A percentile compares a stretch with the other conserved stretches of the same genome.
Conservation (phyloP, 805 yeast genomes). For the Yamadazyma insecticola region DNA sequence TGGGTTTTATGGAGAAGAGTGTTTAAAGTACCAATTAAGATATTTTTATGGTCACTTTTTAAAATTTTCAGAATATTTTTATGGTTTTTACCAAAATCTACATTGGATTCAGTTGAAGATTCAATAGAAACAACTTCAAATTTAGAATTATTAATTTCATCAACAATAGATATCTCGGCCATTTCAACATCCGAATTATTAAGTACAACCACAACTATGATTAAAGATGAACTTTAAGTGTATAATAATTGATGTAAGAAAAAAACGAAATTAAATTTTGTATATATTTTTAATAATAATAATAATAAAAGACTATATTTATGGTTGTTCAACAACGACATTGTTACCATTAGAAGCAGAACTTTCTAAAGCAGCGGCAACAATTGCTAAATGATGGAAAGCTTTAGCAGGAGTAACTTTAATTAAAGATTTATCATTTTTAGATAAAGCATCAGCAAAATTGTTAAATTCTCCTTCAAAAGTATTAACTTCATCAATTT, state of each 20-base stretch:
- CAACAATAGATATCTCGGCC: too few relatives aligned
- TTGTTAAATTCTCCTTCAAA: constrained; percentile 44
- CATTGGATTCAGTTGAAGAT: background rate
- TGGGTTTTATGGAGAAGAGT: constrained; percentile 51
- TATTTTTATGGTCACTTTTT: constrained; percentile 44
- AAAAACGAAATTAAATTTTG: too few relatives aligned
- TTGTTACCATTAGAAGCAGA: constrained; percentile 49
- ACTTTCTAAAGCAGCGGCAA: constrained; percentile 80
- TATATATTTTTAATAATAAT: too few relatives aligned
- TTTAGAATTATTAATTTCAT: too few relatives aligned
- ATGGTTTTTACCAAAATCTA: constrained; percentile 14
- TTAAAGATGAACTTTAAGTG: too few relatives aligned
- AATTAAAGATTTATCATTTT: constrained; percentile 56
- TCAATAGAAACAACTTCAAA: background rate
- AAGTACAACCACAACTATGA: too few relatives aligned
- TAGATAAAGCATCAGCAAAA: constrained; percentile 53
- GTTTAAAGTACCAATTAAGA: constrained; percentile 37
- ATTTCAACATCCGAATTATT: too few relatives aligned
- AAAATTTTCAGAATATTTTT: constrained; percentile 26
- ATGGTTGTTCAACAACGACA: constrained; percentile 39
- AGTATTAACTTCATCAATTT: constrained; percentile 41
- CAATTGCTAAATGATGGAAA: constrained; percentile 88
- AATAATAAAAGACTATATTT: constrained; percentile 1
- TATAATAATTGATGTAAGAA: too few relatives aligned
- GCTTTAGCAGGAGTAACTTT: constrained; percentile 68